Evolutionary conservation across 345 rosid species (phyloP), one percentile per base, ranked within the genome.

Genomic region (Ceriops tagal): DNA sequence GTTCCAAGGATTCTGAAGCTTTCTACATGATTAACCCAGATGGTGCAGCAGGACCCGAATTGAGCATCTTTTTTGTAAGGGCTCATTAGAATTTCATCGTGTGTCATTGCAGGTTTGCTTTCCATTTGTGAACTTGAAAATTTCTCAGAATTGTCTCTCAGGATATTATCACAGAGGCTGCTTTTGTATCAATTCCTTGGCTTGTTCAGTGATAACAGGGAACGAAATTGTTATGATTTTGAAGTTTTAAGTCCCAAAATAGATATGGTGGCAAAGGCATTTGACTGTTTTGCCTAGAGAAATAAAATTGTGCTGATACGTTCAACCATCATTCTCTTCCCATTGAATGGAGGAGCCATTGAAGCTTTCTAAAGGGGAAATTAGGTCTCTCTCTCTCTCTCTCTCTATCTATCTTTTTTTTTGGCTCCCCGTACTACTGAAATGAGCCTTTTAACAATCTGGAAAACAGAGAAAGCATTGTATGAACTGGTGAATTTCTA

Each of bases 11-110:
- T 68, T 91, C 96, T 13, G 98, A 89, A 78, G 89, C 98, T 69
- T 72, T 89, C 61, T 87, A 93, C 74, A 93, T 93, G 98, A 91
- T 91, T 49, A 93, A 93, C 78, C 97, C 98, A 24, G 97, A 89
- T 53, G 97, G 96, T 57, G 90, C 87, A 21, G 79, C 86, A 1
- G 96, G 89, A 4, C 91, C 98, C 0, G 98, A 93, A 72, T 81
- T 93, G 64, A 93, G 98, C 74, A 86, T 93, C 78, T 93, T 87
- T 91, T 89, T 93, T 73, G 86, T 87, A 31, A 83, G 97, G 76
- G 81, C 84, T 84, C 88, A 65, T 73, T 88, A 77, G 71, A 31
- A 28, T 15, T 6, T 39, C n/a, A 21, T 58, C 32, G 5, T 28
- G 8, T 51, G 21, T 13, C 37, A 43, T 13, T 43, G 3, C 15